These are phyloP conservation scores for Suaeda aralocaspica DNA, from an alignment of 148 eudicot genomes.

Conservation along the genomic window DNA sequence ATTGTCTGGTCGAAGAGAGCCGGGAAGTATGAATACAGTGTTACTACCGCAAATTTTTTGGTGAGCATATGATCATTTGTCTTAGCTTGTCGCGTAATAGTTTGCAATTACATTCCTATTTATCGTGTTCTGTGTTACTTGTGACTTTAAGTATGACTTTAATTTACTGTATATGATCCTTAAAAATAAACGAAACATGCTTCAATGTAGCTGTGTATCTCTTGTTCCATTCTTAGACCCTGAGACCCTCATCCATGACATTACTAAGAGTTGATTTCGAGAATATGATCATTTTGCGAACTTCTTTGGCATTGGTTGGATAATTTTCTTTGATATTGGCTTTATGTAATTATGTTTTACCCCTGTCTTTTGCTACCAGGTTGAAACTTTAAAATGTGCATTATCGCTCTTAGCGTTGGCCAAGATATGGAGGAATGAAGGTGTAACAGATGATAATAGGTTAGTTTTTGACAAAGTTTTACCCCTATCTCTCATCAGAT, in stretches of 20 bases:
- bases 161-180: neutral
- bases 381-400: constrained; percentile 91
- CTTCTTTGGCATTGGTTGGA: neutral
- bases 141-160: neutral
- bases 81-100: neutral
- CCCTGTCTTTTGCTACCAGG: constrained; percentile 43
- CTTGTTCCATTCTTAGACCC: neutral
- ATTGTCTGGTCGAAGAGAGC: constrained; percentile 99
- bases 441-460: constrained; percentile 95
- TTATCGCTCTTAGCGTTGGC: constrained; percentile 79
- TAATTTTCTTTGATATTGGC: neutral
- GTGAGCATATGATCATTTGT: constrained; percentile 35
- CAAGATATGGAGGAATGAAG: constrained; percentile 84
- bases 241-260: neutral
- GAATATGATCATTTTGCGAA: neutral
- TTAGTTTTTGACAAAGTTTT: constrained; percentile 18
- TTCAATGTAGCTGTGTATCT: neutral
- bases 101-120: neutral
- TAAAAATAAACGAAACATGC: neutral
- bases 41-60: constrained; percentile 95
- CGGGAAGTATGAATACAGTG: constrained; percentile 95
- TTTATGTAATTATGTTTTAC: neutral
- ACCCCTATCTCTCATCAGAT: neutral
- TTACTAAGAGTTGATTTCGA: neutral
- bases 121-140: neutral